Conservation (phyloP, 495 filamentous ascomycete genomes). For the Penicillium alfredii region DNA sequence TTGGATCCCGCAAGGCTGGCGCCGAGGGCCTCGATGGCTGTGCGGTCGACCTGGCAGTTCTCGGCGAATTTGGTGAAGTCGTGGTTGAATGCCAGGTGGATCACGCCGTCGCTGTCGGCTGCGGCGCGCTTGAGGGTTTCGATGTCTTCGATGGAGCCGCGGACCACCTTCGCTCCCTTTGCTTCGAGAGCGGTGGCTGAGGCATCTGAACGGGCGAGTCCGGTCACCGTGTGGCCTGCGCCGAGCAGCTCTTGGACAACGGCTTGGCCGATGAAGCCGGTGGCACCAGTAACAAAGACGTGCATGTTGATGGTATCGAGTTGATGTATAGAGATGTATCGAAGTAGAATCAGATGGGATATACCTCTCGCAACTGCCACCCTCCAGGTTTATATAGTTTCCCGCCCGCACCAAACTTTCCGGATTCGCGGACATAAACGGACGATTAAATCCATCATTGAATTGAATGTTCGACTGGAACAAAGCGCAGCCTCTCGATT, state of each 20-base stretch:
- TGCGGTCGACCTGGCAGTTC: slow-evolving; percentile 24
- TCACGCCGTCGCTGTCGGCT: slow-evolving; percentile 32
- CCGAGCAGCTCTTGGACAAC: slow-evolving; percentile 37
- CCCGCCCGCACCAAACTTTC: too few relatives aligned
- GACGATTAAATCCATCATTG: too few relatives aligned
- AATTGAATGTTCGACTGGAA: too few relatives aligned
- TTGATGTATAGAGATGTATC: neutral
- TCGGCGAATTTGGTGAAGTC: slow-evolving; percentile 34
- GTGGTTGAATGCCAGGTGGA: slow-evolving; percentile 43
- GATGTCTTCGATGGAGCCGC: slow-evolving; percentile 33
- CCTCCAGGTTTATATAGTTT: too few relatives aligned
- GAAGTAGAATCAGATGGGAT: slow-evolving; percentile 1
- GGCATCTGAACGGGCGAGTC: slow-evolving; percentile 35
- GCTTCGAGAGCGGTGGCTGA: slow-evolving; percentile 22
- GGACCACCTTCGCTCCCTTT: slow-evolving; percentile 27
- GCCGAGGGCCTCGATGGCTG: slow-evolving; percentile 35
- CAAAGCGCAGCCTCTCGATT: too few relatives aligned
- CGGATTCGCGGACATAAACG: too few relatives aligned
- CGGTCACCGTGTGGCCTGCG: slow-evolving; percentile 37
- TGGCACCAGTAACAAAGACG: slow-evolving; percentile 45
- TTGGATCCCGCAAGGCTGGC: slow-evolving; percentile 26
- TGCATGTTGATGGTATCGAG: slow-evolving; percentile 8
- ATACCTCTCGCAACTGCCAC: too few relatives aligned
- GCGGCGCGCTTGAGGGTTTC: slow-evolving; percentile 32
- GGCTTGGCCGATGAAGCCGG: slow-evolving; percentile 29